Base-by-base conservation (phyloP, 2,329 filamentous ascomycete genomes). In the Aspergillus intermedius region DNA sequence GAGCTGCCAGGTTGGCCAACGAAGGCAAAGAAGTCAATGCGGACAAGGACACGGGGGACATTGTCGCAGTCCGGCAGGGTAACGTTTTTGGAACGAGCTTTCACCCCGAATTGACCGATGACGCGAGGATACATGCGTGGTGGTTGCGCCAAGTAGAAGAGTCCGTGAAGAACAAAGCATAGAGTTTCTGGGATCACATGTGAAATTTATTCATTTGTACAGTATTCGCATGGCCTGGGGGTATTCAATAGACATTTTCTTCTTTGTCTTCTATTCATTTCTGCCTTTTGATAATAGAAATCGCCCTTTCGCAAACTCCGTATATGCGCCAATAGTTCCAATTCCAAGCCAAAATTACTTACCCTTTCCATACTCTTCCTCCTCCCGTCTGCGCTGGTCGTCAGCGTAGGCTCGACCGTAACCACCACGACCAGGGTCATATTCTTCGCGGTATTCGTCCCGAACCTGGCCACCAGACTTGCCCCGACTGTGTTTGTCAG, bases 401-500 rank as follows among this genome's bases (percentile, higher is more conserved):
- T 83, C 79, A 56, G 83, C 81, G 51, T 90, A 77, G 49, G 88
- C 88, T 55, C 91, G 80, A 40, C 93, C 91, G 58, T 91, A 82
- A 9, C 93, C 93, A 59, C 93, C 93, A 59, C 93, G 81, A 13
- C 93, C 93, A 52, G 95, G 91, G 66, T 98, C 93, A 65, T 85
- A 98, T 73, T 98, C 93, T 68, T 96, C 89, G 42, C 93, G 83
- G 72, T 97, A 98, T 75, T 98, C 94, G 67, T 98, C 93, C 56
- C 93, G 83, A 54, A 98, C 93, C 73, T 98, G 93, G 4, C 93
- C 93, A 50, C 93, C 93, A 52, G 88, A 95, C 76, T 95, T 95
- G 62, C 91, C 91, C 46, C 91, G 84, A 54, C 80, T 77, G 55
- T 28, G 28, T 30, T 30, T 23, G 50, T 37, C 34, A 51, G 67